Evolutionary conservation across 306 rosid species (phyloP).

Genomic region (Castanea crenata): DNA sequence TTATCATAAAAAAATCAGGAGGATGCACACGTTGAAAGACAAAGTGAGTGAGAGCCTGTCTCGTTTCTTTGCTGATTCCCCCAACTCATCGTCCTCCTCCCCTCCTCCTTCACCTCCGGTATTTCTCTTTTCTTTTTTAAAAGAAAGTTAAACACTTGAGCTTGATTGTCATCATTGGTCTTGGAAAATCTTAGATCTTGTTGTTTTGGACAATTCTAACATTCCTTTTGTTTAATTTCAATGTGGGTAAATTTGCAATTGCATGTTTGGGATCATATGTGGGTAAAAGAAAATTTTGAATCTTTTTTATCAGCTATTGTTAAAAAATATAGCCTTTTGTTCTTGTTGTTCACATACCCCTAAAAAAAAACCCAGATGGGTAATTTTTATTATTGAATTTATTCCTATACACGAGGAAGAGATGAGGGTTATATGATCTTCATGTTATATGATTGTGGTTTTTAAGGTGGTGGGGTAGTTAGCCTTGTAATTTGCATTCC

Average conservation of each 20-base stretch:
- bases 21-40: constrained; percentile 65
- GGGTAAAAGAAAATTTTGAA: neutral
- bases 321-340: neutral
- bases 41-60: constrained; percentile 63
- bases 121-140: neutral
- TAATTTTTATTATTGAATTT: neutral
- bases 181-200: constrained; percentile 44
- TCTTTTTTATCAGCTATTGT: constrained; percentile 1
- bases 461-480: neutral
- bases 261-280: constrained; percentile 1
- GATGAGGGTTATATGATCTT: neutral
- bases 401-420: neutral
- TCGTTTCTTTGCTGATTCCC: constrained; percentile 53
- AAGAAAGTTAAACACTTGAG: constrained; percentile 3
- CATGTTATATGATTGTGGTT: neutral
- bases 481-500: neutral
- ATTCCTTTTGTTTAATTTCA: constrained; percentile 17
- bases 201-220: constrained; percentile 7
- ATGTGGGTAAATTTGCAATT: constrained; percentile 13
- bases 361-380: neutral
- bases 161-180: constrained; percentile 17
- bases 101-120: constrained; percentile 44
- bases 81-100: constrained; percentile 29
- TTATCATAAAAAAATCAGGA: constrained; percentile 9
- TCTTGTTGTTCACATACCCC: too few relatives aligned